Base-by-base conservation (phyloP, 805 yeast genomes). In the Saturnispora zaruensis region DNA sequence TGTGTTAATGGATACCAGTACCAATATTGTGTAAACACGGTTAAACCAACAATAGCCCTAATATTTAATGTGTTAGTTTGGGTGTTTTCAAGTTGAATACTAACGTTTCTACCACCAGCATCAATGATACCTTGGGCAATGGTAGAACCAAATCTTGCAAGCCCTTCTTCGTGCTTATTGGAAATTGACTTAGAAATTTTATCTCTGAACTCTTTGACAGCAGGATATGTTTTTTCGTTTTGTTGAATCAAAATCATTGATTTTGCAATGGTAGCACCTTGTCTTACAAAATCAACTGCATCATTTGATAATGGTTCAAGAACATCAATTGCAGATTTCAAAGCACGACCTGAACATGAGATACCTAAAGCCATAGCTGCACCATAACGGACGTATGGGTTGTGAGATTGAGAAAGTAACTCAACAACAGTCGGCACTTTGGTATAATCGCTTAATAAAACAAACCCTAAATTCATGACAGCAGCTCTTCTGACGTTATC, bases 21-120 rank as follows among this genome's bases (percentile, higher is more conserved):
- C 99, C 99, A 93, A 64, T 86, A 87, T 71, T 93, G 99, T 9
- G 85, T 72, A 64, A 93, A 93, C 52, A 93, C 78, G 0, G 93
- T 81, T 57, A 93, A 71, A 37, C 99, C 99, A 51, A 90, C 95
- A 59, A 93, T 83, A 0, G 96, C 93, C 66, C 86, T 85, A 63
- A 84, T 81, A 68, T 93, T 91, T 56, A 93, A 76, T 20, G 96
- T 88, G 53, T 89, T 95, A 38, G 96, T 88, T 57, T 89, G 90
- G 23, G 81, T 61, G 65, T 90, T 87, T 67, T 93, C 97, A 46
- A 91, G 73, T 58, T 85, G 85, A 56, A 93, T 89, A 0, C 98
- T 89, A n/a, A 86, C 95, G 61, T 93, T 93, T 64, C 98, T 81
- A 11, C 99, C 99, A 68, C 99, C 97, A 9, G 98, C 99, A 70